Conservation (phyloP, 75 land plant genomes). For the Adiantum capillusveneris region DNA sequence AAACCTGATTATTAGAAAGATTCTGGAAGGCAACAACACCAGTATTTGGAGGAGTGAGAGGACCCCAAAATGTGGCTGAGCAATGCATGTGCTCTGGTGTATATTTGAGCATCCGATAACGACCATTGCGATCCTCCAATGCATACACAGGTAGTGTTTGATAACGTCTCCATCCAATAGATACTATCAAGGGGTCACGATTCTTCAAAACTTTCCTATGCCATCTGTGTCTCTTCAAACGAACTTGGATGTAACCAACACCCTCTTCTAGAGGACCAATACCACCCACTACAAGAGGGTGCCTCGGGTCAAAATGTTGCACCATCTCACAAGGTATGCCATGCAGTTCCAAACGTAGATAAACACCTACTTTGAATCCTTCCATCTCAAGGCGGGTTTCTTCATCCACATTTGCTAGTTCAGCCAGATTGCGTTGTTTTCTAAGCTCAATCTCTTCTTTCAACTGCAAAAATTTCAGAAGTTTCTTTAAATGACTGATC, state of each 20-base stretch:
- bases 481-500: too few species aligned
- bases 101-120: conserved; percentile 94
- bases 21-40: conserved; percentile 88
- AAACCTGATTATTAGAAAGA: conserved; percentile 79
- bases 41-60: conserved; percentile 79
- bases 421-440: conserved; percentile 76
- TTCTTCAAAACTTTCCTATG: conserved; percentile 90
- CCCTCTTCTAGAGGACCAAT: conserved; percentile 78
- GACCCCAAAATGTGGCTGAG: conserved; percentile 95
- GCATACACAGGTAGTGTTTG: conserved; percentile 93
- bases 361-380: conserved; percentile 79
- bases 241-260: conserved; percentile 95
- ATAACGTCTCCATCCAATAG: conserved; percentile 97
- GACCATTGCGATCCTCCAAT: conserved; percentile 79
- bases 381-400: conserved; percentile 69
- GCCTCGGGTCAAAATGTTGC: conserved; percentile 83
- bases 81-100: conserved; percentile 99
- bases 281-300: conserved; percentile 93
- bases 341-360: conserved; percentile 78
- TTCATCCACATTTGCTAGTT: conserved; percentile 89
- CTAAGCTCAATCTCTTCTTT: conserved; percentile 86
- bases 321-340: conserved; percentile 95
- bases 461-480: conserved; percentile 40
- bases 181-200: conserved; percentile 81
- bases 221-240: conserved; percentile 92